A percentile compares a stretch with the other conserved stretches of the same genome.
These are phyloP conservation scores for Saccharum officinarum DNA, from an alignment of 176 grass and related monocot genomes.

Conservation along the genomic window DNA sequence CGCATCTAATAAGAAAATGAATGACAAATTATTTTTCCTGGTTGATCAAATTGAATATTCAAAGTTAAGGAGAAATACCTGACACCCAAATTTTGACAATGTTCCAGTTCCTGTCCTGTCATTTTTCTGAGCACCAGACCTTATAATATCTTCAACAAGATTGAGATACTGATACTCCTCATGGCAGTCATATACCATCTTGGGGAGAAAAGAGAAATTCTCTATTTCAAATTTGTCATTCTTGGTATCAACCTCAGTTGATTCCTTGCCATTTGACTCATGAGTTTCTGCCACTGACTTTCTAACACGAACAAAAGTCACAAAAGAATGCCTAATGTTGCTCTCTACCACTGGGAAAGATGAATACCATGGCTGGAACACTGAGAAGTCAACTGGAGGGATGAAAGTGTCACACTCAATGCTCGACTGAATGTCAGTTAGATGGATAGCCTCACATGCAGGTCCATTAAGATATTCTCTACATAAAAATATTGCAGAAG, in stretches of 20 bases:
- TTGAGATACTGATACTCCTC: constrained; percentile 80
- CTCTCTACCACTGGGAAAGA: constrained; percentile 71
- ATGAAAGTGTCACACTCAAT: constrained; percentile 76
- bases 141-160: constrained; percentile 81
- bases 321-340: constrained; percentile 75
- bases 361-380: constrained; percentile 86
- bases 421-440: constrained; percentile 70
- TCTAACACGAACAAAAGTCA: constrained; percentile 64
- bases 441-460: constrained; percentile 79
- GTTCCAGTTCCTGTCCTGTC: constrained; percentile 93
- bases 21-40: constrained; percentile 23
- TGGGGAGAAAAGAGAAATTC: constrained; percentile 76
- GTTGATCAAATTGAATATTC: constrained; percentile 17
- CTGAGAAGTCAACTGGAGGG: constrained; percentile 55
- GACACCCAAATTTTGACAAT: constrained; percentile 88
- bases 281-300: constrained; percentile 39
- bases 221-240: constrained; percentile 68
- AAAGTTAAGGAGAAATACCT: constrained; percentile 51
- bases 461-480: constrained; percentile 71
- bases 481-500: constrained; percentile 25
- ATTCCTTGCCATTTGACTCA: constrained; percentile 42
- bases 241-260: constrained; percentile 23
- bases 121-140: constrained; percentile 61
- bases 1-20: constrained; percentile 58
- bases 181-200: constrained; percentile 68